Evolutionary conservation across 140 eudicot genomes (phyloP).

Genomic region (Stevia rebaudiana): DNA sequence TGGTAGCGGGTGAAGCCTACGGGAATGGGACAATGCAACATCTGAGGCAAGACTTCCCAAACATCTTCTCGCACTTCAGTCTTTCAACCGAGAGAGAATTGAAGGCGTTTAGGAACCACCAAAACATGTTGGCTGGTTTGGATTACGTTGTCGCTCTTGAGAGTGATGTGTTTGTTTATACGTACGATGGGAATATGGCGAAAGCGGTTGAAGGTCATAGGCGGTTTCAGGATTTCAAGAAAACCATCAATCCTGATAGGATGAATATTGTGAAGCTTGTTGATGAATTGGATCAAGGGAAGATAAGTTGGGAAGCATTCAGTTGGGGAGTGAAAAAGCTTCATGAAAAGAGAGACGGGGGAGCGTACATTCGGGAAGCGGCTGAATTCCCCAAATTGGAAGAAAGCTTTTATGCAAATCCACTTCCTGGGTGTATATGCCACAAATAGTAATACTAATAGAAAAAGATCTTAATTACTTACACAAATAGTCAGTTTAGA

Average conservation of each 20-base stretch:
- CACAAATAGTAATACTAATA: no score
- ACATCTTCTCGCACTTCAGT: slow-evolving; percentile 79
- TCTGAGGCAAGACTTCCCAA: slow-evolving; percentile 63
- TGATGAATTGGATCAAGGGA: slow-evolving; percentile 65
- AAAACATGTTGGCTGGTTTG: slow-evolving; percentile 92
- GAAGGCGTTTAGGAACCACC: slow-evolving; percentile 75
- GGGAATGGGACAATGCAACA: slow-evolving; percentile 82
- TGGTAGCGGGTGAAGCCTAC: slow-evolving; percentile 97
- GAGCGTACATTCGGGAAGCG: slow-evolving; percentile 68
- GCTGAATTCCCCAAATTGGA: slow-evolving; percentile 97
- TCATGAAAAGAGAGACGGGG: slow-evolving; percentile 69
- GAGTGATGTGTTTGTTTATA: slow-evolving; percentile 88
- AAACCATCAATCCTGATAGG: slow-evolving; percentile 92
- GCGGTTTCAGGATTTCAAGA: slow-evolving; percentile 83
- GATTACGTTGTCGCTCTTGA: slow-evolving; percentile 91
- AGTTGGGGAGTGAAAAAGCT: slow-evolving; percentile 70
- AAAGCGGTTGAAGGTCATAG: slow-evolving; percentile 98
- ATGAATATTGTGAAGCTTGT: slow-evolving; percentile 77
- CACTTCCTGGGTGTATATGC: slow-evolving; percentile 90
- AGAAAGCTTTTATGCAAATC: slow-evolving; percentile 97
- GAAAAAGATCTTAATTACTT: no score
- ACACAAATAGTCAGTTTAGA: no score
- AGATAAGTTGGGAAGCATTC: slow-evolving; percentile 69
- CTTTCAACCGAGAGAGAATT: slow-evolving; percentile 69
- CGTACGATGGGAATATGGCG: slow-evolving; percentile 99